phyloP scores from a whole-genome alignment of 2,329 filamentous ascomycete genomes.

The Fusarium temperatum region DNA sequence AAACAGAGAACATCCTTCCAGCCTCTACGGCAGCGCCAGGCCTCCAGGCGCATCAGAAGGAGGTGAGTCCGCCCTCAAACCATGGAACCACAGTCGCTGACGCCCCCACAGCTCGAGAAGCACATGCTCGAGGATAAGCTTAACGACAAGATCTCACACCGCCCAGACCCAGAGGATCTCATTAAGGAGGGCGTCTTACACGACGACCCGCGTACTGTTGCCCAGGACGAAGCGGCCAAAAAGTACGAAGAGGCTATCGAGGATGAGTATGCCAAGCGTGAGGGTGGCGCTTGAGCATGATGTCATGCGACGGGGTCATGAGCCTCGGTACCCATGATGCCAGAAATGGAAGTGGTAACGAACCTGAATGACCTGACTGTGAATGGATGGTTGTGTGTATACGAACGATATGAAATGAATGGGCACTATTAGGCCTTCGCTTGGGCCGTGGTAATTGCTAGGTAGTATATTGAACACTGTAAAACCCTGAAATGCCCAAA shows the following conservation, averaged over 20 bases:
- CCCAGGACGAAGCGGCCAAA: conserved; percentile 52
- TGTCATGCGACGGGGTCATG: conserved; percentile 37
- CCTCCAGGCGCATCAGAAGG: conserved; percentile 81
- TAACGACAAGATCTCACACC: conserved; percentile 84
- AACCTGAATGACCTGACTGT: conserved; percentile 6
- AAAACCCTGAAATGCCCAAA: neutral
- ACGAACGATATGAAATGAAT: conserved; percentile 4
- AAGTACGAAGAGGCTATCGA: conserved; percentile 70
- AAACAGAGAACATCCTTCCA: conserved; percentile 84
- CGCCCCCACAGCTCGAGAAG: conserved; percentile 69
- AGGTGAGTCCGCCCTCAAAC: conserved; percentile 55
- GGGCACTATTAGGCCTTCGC: neutral
- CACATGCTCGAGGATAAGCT: conserved; percentile 88
- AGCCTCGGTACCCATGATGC: conserved; percentile 24
- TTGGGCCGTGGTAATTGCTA: conserved; percentile 7
- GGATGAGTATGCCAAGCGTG: conserved; percentile 70
- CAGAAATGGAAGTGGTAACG: conserved; percentile 1
- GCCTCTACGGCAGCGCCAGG: conserved; percentile 80
- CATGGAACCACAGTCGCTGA: conserved; percentile 17
- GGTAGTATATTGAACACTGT: neutral
- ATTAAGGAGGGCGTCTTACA: conserved; percentile 82
- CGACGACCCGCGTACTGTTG: conserved; percentile 67
- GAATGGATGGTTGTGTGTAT: neutral
- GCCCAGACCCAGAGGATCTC: conserved; percentile 79
- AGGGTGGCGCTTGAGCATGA: conserved; percentile 64